phyloP scores from a whole-genome alignment of 495 filamentous ascomycete genomes.

The Podospora sp. region DNA sequence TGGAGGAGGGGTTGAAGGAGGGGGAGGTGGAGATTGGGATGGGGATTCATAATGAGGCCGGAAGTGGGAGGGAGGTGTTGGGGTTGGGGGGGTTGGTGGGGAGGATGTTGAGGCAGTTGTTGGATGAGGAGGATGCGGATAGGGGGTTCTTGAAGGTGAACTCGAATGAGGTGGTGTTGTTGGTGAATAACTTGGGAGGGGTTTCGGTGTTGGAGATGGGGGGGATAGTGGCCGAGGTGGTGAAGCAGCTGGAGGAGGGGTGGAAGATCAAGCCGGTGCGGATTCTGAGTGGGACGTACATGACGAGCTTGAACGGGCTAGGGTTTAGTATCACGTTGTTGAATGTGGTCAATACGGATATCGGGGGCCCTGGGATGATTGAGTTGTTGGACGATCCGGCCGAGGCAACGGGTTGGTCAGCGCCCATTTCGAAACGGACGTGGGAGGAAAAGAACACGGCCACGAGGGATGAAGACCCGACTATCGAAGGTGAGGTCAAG shows the following conservation, averaged over 20 bases:
- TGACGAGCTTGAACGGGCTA: conserved; percentile 90
- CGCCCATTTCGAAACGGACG: conserved; percentile 65
- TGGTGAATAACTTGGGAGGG: conserved; percentile 95
- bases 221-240: conserved; percentile 85
- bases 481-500: conserved; percentile 51
- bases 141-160: conserved; percentile 75
- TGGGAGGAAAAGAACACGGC: conserved; percentile 57
- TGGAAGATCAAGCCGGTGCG: conserved; percentile 76
- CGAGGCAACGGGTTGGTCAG: conserved; percentile 84
- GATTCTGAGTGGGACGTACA: conserved; percentile 65
- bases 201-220: conserved; percentile 86
- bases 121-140: conserved; percentile 79
- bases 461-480: conserved; percentile 43
- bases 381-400: conserved; percentile 84
- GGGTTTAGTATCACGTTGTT: conserved; percentile 90
- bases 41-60: conserved; percentile 98
- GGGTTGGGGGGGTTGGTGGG: conserved; percentile 70
- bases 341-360: conserved; percentile 76
- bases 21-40: conserved; percentile 93
- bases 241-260: conserved; percentile 68
- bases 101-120: conserved; percentile 78
- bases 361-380: conserved; percentile 79
- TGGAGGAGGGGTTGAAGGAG: conserved; percentile 56
- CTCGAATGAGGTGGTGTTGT: conserved; percentile 66
- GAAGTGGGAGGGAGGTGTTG: conserved; percentile 69